These are phyloP conservation scores for Macadamia integrifolia DNA, from an alignment of 164 flowering plant species.

Conservation along the genomic window DNA sequence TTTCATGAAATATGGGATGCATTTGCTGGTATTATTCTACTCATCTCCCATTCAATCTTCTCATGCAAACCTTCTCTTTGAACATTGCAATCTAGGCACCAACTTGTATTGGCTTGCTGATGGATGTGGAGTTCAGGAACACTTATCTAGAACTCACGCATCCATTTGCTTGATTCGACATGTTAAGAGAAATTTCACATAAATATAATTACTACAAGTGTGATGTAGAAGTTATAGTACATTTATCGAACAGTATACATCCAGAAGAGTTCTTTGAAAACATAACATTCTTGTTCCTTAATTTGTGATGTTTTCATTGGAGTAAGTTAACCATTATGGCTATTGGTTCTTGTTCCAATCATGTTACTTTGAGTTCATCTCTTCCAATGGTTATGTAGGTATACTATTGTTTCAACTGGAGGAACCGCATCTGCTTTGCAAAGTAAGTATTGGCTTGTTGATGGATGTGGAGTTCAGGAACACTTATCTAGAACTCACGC, in stretches of 20 bases:
- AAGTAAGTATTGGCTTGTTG: too few relatives aligned
- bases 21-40: neutral
- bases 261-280: neutral
- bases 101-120: neutral
- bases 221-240: neutral
- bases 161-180: neutral
- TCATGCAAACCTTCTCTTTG: neutral
- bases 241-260: neutral
- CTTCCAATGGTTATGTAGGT: slow-evolving; percentile 31
- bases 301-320: neutral
- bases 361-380: neutral
- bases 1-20: neutral
- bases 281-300: neutral
- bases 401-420: slow-evolving; percentile 93
- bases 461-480: too few relatives aligned
- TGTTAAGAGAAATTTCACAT: neutral
- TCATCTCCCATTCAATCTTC: neutral
- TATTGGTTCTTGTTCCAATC: neutral
- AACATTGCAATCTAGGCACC: neutral
- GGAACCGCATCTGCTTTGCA: slow-evolving; percentile 91
- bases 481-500: too few relatives aligned
- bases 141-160: neutral
- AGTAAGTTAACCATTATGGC: neutral
- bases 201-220: neutral
- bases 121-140: neutral